Evolutionary conservation across 371 early-diverging fungal species (phyloP), one percentile per base, ranked within the genome.

Genomic region (Apophysomyces sp.): DNA sequence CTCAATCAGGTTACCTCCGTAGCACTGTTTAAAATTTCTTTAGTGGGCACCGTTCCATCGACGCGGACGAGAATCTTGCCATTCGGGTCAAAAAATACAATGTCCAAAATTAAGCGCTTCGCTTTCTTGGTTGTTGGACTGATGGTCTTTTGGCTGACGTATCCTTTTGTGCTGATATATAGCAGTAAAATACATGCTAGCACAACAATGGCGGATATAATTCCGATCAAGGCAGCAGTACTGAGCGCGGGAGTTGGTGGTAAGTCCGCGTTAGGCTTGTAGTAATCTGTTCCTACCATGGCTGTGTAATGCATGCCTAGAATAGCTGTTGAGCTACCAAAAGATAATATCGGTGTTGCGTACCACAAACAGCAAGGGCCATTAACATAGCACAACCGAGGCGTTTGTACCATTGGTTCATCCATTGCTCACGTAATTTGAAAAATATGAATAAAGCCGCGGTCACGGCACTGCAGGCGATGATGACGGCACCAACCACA

Each of bases 241-340:
- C 44, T 37, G 1, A 77, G 29, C 0, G 69, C 57, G 18, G 77
- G 74, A 4, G 59, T 62, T 12, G 77, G 72, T 21, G 76, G 74
- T 12, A 31, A 4, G 5, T 31, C 55, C 2, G 28, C 49, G 15
- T 34, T 52, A 2, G 65, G 59, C 8, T 62, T 44, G 36, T 68
- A 67, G 55, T 77, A 80, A 11, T 63, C 39, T 7, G 77, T 80
- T 6, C 80, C 80, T 5, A 62, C 68, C 58, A 80, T 65, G 16
- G 73, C 77, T 18, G 74, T 75, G 56, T 77, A 77, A 55, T 80
- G 80, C 80, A 80, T 80, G 12, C 80, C 80, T 76, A 55, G 16
- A 24, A n/a, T 8, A 2, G 21, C 41, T 21, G 16, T 58, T 40
- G 5, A 31, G 28, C 54, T 39, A 52, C 44, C 13, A 27, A 21